Evolutionary conservation across 1,139 yeast species (phyloP).

Genomic region (Lodderomyces beijingensis): DNA sequence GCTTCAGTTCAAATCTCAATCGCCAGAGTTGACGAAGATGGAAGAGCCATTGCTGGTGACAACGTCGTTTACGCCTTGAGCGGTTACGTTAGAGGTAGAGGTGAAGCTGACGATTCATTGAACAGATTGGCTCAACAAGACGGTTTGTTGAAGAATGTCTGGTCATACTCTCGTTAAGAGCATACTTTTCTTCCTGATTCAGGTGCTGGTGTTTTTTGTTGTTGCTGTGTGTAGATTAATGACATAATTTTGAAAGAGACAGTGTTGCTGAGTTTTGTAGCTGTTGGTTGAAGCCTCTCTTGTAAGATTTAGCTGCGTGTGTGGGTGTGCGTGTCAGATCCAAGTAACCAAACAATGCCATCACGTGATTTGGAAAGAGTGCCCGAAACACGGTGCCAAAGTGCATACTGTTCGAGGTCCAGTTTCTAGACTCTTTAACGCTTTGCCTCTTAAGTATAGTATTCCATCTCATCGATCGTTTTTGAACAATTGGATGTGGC

Average conservation of each 20-base stretch:
- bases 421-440: too few species aligned
- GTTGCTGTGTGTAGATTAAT: conserved; percentile 1
- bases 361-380: too few species aligned
- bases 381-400: too few species aligned
- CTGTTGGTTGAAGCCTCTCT: not conserved
- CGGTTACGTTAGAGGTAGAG: conserved; percentile 80
- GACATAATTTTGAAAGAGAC: not conserved
- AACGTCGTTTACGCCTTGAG: conserved; percentile 94
- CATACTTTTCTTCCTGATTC: conserved; percentile 1
- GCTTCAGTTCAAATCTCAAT: conserved; percentile 84
- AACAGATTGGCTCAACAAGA: conserved; percentile 99
- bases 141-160: conserved; percentile 97
- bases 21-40: conserved; percentile 77
- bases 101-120: conserved; percentile 97
- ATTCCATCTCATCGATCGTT: too few species aligned
- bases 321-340: too few species aligned
- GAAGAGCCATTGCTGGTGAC: conserved; percentile 90
- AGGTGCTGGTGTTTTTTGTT: not conserved
- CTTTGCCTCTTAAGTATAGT: too few species aligned
- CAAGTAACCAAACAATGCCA: too few species aligned
- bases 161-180: conserved; percentile 96
- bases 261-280: not conserved
- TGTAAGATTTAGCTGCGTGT: too few species aligned
- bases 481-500: too few species aligned
- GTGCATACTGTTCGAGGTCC: too few species aligned